phyloP scores from a whole-genome alignment of 352 stramenopile genomes.

The Pythium insidiosum region DNA sequence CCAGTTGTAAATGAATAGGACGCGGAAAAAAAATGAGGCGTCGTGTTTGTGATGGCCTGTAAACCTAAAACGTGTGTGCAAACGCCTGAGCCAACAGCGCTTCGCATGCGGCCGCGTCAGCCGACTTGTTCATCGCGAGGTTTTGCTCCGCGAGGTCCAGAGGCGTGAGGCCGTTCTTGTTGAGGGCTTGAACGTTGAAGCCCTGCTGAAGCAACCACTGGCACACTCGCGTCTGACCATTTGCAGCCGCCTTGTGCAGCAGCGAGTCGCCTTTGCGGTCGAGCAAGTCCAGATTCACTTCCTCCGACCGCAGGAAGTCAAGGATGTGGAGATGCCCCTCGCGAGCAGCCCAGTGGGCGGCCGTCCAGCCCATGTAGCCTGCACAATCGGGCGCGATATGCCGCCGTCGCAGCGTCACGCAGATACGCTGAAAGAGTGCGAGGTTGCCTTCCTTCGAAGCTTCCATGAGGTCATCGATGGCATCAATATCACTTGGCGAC shows the following conservation, averaged over 20 bases:
- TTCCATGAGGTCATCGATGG: constrained; percentile 59
- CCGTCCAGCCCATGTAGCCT: constrained; percentile 69
- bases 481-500: constrained; percentile 23
- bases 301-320: constrained; percentile 34
- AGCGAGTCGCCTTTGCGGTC: constrained; percentile 64
- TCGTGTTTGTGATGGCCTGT: too few species aligned
- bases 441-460: constrained; percentile 53
- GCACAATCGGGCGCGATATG: constrained; percentile 40
- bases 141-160: constrained; percentile 54
- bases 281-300: constrained; percentile 53
- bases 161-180: constrained; percentile 59
- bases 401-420: constrained; percentile 23
- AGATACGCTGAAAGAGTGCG: constrained; percentile 32
- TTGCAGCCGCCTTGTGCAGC: constrained; percentile 71
- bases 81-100: constrained; percentile 33
- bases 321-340: constrained; percentile 58
- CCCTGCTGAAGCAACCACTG: constrained; percentile 59
- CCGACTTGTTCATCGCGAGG: constrained; percentile 21
- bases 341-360: constrained; percentile 64
- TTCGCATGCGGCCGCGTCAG: constrained; percentile 40
- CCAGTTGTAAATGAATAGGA: too few species aligned
- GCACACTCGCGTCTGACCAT: constrained; percentile 50
- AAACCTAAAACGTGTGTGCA: constrained; percentile 33
- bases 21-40: too few species aligned
- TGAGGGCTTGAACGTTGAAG: constrained; percentile 52